Evolutionary conservation across 164 flowering plant species (phyloP).

Genomic region (Nymphaea colorata): DNA sequence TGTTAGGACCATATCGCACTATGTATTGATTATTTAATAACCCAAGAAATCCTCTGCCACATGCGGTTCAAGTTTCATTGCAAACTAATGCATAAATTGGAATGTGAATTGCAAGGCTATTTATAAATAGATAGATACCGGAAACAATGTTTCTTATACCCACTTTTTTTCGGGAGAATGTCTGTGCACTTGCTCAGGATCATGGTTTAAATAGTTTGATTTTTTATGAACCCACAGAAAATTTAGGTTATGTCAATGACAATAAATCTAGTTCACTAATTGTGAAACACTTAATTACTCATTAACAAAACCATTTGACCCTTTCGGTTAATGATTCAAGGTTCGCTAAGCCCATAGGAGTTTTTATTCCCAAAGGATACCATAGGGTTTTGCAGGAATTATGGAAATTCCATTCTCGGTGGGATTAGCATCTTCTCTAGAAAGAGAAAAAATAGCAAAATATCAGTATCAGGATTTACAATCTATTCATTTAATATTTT

Average conservation of each 20-base stretch:
- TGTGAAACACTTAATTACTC: background rate
- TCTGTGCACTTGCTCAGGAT: background rate
- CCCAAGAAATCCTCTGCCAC: no score
- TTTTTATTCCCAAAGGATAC: background rate
- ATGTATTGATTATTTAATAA: background rate
- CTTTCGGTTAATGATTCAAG: no score
- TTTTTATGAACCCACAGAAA: background rate
- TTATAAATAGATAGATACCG: constrained; percentile 2
- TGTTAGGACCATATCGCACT: background rate
- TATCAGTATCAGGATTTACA: background rate
- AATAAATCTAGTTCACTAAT: constrained; percentile 4
- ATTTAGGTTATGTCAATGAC: constrained; percentile 5
- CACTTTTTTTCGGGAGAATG: constrained; percentile 3
- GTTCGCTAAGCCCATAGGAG: no score
- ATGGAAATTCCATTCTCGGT: constrained; percentile 4
- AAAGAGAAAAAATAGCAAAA: constrained; percentile 1
- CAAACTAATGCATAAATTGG: no score
- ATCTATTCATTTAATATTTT: background rate
- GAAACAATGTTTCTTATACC: constrained; percentile 3
- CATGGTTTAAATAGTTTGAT: constrained; percentile 1
- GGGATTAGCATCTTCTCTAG: constrained; percentile 1
- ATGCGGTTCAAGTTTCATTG: no score
- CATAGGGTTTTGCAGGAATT: constrained; percentile 1
- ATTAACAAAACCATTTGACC: no score
- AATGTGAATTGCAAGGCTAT: background rate